phyloP scores from a whole-genome alignment of 2,329 filamentous ascomycete genomes.

The Alternaria gansuensis region DNA sequence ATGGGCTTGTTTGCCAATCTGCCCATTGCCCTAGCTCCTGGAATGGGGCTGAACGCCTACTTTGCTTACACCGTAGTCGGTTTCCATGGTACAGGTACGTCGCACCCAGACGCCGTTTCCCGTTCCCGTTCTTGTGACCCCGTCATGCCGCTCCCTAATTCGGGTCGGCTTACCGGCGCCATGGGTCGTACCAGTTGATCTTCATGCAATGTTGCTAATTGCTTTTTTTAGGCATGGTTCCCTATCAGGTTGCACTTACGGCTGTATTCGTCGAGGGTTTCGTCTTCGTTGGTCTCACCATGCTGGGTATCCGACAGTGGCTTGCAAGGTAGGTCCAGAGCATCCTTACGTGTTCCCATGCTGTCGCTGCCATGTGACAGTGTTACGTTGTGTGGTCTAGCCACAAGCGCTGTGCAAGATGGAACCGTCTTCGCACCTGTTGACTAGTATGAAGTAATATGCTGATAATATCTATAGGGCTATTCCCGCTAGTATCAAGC shows the following conservation, averaged over 20 bases:
- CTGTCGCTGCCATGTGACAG: neutral
- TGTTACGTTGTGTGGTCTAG: neutral
- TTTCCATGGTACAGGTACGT: conserved; percentile 71
- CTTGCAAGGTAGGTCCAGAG: conserved; percentile 52
- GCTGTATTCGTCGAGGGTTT: conserved; percentile 90
- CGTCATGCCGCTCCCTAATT: conserved; percentile 22
- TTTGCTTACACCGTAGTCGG: conserved; percentile 86
- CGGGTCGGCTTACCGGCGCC: conserved; percentile 4
- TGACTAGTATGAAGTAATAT: neutral
- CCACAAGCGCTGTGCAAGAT: neutral
- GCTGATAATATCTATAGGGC: conserved; percentile 65
- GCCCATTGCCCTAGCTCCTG: conserved; percentile 76
- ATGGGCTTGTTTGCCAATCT: conserved; percentile 87
- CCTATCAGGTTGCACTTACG: conserved; percentile 79
- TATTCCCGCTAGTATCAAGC: conserved; percentile 84
- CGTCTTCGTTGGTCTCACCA: conserved; percentile 80
- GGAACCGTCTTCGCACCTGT: neutral
- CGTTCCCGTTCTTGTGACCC: conserved; percentile 26
- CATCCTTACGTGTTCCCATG: neutral
- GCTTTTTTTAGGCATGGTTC: conserved; percentile 61
- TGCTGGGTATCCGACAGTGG: conserved; percentile 77
- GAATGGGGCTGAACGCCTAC: conserved; percentile 87
- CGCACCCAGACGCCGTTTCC: conserved; percentile 14
- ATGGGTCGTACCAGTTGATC: conserved; percentile 10
- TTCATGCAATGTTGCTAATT: conserved; percentile 29